phyloP scores from a whole-genome alignment of 169 alveolate genomes.

The Plasmodium coatneyi region DNA sequence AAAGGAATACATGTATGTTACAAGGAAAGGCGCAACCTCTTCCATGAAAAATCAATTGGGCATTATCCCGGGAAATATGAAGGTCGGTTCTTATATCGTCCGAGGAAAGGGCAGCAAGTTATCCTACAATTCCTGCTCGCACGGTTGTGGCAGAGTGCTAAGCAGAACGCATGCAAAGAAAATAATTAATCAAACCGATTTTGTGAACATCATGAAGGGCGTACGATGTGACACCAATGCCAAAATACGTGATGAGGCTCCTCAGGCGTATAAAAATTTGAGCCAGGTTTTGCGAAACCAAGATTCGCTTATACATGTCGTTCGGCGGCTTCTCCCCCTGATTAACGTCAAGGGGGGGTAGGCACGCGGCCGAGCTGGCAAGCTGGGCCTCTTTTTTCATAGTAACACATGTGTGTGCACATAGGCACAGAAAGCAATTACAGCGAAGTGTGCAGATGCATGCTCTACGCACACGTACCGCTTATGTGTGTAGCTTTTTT shows the following conservation, averaged over 20 bases:
- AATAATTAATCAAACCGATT: conserved; percentile 78
- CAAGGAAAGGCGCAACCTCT: conserved; percentile 84
- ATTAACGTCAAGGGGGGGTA: conserved; percentile 80
- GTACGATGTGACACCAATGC: conserved; percentile 60
- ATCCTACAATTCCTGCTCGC: conserved; percentile 82
- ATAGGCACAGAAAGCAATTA: neutral
- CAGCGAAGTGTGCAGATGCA: neutral
- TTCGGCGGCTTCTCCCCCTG: conserved; percentile 76
- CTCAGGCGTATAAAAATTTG: conserved; percentile 83
- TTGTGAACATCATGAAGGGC: conserved; percentile 76
- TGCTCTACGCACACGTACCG: neutral
- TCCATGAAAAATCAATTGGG: conserved; percentile 79
- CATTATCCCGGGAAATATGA: conserved; percentile 83
- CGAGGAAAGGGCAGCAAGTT: conserved; percentile 66
- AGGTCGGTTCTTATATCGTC: conserved; percentile 55
- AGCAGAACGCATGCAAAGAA: conserved; percentile 80
- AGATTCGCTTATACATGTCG: conserved; percentile 75
- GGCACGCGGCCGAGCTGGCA: neutral
- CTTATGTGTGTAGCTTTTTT: neutral
- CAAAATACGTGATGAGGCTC: conserved; percentile 82
- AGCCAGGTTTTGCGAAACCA: conserved; percentile 69
- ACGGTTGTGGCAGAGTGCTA: conserved; percentile 84
- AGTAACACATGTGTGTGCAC: neutral
- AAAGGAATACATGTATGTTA: conserved; percentile 80
- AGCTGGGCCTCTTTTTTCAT: neutral